These are phyloP conservation scores for Amanita pseudoporphyria DNA, from an alignment of 768 basidiomycete genomes.

Conservation along the genomic window DNA sequence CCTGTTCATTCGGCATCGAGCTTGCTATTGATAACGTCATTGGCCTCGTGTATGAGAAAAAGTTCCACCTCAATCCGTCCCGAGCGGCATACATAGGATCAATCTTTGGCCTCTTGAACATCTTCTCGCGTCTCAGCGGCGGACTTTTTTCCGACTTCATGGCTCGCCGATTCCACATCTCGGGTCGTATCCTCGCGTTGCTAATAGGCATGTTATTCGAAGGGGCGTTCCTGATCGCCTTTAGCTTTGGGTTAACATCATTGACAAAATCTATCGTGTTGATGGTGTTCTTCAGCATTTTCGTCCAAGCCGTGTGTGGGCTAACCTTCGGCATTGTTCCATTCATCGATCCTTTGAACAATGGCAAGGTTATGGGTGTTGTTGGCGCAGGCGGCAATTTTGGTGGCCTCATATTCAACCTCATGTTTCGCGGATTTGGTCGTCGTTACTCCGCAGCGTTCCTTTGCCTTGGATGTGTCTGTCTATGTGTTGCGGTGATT, in stretches of 20 bases:
- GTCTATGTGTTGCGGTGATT: neutral
- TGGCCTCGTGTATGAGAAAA: slow-evolving; percentile 31
- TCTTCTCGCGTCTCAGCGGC: slow-evolving; percentile 3
- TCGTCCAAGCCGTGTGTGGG: slow-evolving; percentile 1
- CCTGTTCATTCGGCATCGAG: slow-evolving; percentile 49
- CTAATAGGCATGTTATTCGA: neutral
- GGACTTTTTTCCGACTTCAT: slow-evolving; percentile 5
- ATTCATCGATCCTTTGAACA: slow-evolving; percentile 3
- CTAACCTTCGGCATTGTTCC: slow-evolving; percentile 3
- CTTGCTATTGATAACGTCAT: slow-evolving; percentile 46
- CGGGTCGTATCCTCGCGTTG: slow-evolving; percentile 2
- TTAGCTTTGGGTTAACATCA: neutral
- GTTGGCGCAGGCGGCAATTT: neutral
- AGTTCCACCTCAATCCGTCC: slow-evolving; percentile 32
- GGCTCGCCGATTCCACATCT: slow-evolving; percentile 1
- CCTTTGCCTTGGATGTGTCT: slow-evolving; percentile 3
- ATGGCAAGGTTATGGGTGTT: slow-evolving; percentile 4
- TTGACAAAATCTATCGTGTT: neutral
- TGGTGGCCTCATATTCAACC: slow-evolving; percentile 2
- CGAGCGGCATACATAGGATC: slow-evolving; percentile 43
- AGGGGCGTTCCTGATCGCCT: neutral
- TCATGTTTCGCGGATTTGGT: neutral
- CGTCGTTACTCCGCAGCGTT: neutral
- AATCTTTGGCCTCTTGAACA: slow-evolving; percentile 12
- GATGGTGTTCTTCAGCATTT: slow-evolving; percentile 6